Evolutionary conservation across 2,329 filamentous ascomycete species (phyloP), one percentile per base, ranked within the genome.

Genomic region (Colletotrichum endophyticum): DNA sequence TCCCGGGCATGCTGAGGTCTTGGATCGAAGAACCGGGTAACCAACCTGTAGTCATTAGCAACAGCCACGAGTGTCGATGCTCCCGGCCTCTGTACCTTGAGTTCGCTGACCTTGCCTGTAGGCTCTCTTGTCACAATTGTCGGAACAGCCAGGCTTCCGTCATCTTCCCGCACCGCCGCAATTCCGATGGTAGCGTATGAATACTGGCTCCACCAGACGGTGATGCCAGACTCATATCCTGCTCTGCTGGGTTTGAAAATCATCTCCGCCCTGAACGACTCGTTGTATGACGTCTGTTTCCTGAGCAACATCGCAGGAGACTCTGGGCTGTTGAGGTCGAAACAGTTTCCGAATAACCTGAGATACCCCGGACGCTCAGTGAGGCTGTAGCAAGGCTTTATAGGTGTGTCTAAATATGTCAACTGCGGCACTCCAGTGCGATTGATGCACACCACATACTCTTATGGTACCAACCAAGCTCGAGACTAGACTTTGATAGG

Each of bases 201-300:
- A 70, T 83, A 85, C 11, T 89, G 87, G 62, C 87, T 91, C 88
- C 89, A 91, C 86, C 88, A 92, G 0, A 91, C 80, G 0, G 88
- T 88, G 0, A 88, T 83, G 0, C 91, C 90, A 1, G 90, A 90
- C 82, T 92, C 90, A 4, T 87, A 87, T 2, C 85, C 83, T 6
- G 80, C 59, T 5, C 84, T 83, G 0, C 80, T 82, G 0, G 89
- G 89, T 0, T 82, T 78, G 75, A 92, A 92, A 0, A 85, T 83
- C 15, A 92, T 79, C 3, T 81, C 84, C 0, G 85, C 86, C 28
- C 84, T 81, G 80, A 89, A 91, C 0, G 77, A 82, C 59, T 87
- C 87, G 22, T 79, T 79, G 12, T 84, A 87, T 0, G 86, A 84
- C 0, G 83, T 86, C 79, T 92, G 90, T 73, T 92, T 92, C 11